Evolutionary conservation across 176 grass and related monocot genomes (phyloP).

Genomic region (Triticum monococcum): DNA sequence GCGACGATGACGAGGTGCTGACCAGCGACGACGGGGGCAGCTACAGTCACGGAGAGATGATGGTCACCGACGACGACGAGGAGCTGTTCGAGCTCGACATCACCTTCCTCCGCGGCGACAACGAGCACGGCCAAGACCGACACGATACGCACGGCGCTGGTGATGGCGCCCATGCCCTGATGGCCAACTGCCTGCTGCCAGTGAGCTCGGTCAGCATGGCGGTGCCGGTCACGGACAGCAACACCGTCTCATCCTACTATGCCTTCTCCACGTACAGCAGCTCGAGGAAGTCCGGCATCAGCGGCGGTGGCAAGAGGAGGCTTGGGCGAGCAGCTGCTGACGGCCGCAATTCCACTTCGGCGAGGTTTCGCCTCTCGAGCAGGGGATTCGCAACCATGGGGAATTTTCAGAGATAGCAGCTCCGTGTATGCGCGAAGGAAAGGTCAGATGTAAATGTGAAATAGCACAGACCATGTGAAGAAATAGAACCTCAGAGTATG

Average conservation of each 20-base stretch:
- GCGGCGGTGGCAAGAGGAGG: slow-evolving; percentile 11
- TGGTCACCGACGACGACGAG: slow-evolving; percentile 7
- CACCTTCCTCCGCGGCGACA: slow-evolving; percentile 16
- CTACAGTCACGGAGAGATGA: not conserved
- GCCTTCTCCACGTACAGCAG: not conserved
- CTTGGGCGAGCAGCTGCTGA: not conserved
- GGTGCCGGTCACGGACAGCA: slow-evolving; percentile 34
- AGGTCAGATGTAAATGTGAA: not conserved
- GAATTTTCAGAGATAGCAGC: slow-evolving; percentile 8
- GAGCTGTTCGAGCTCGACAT: slow-evolving; percentile 73
- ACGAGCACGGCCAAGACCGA: not conserved
- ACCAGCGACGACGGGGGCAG: not conserved
- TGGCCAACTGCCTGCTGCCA: slow-evolving; percentile 73
- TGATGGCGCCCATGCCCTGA: slow-evolving; percentile 15
- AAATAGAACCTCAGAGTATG: too few relatives aligned
- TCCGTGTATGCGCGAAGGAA: not conserved
- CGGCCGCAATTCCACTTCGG: not conserved
- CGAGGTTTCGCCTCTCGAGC: slow-evolving; percentile 11
- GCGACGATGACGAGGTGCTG: not conserved
- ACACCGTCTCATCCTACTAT: not conserved
- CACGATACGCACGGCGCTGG: not conserved
- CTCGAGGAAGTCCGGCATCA: not conserved
- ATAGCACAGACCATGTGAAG: too few relatives aligned
- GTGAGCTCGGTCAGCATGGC: slow-evolving; percentile 52
- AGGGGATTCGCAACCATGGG: not conserved